Percentiles rank a stretch among this genome's conserved stretches.
Conservation (phyloP, 1,139 yeast genomes). For the Candida anutae region DNA sequence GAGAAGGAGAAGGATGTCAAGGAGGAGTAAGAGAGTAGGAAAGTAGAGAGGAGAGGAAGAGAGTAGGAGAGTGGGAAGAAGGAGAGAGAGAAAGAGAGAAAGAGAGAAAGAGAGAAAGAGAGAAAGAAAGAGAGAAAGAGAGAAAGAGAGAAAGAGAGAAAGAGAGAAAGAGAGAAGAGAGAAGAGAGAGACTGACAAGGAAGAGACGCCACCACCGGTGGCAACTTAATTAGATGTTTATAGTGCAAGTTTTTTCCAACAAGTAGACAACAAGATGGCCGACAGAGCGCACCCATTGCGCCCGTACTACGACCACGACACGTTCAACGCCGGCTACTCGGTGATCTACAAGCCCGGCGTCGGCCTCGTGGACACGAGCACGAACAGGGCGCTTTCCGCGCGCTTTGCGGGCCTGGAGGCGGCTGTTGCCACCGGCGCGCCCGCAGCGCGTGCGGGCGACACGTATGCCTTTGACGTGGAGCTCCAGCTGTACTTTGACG, state of each 20-base stretch:
- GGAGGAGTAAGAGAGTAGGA: no score
- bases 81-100: not conserved
- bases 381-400: conserved; percentile 26
- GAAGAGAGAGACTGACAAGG: no score
- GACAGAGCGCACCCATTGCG: conserved; percentile 37
- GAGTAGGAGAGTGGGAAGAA: not conserved
- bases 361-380: conserved; percentile 43
- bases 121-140: no score
- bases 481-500: conserved; percentile 58
- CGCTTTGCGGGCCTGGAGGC: conserved; percentile 2
- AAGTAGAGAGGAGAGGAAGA: not conserved
- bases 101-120: not conserved
- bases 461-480: conserved; percentile 58
- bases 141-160: no score
- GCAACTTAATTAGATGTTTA: no score
- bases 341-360: conserved; percentile 55
- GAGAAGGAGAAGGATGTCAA: not conserved
- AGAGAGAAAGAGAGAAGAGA: no score
- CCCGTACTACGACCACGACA: conserved; percentile 68
- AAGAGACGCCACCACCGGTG: no score
- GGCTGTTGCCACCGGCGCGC: conserved; percentile 1
- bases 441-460: conserved; percentile 18
- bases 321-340: conserved; percentile 61
- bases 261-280: no score
- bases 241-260: no score